These are phyloP conservation scores for Herpotrichia juniperi DNA, from an alignment of 2,329 filamentous ascomycete species.

Conservation along the genomic window DNA sequence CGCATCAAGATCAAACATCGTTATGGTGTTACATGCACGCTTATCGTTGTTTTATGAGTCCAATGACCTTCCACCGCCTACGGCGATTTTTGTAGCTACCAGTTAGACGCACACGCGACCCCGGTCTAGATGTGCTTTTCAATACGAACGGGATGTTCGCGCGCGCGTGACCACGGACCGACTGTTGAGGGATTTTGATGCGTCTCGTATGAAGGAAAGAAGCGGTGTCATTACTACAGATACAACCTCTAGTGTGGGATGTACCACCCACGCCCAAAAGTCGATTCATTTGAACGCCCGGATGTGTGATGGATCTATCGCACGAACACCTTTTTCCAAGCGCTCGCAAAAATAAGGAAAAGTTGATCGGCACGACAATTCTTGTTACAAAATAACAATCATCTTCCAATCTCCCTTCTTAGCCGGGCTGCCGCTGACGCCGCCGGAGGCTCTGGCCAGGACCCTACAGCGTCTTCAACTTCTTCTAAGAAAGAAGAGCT, in stretches of 20 bases:
- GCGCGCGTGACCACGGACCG: background rate
- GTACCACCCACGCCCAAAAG: background rate
- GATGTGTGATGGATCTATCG: slow-evolving; percentile 8
- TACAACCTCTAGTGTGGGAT: background rate
- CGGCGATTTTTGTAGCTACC: background rate
- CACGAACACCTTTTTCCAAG: slow-evolving; percentile 4
- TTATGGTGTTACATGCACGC: slow-evolving; percentile 1
- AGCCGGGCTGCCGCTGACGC: slow-evolving; percentile 65
- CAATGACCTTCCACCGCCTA: background rate
- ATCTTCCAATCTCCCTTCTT: slow-evolving; percentile 65
- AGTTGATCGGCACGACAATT: background rate
- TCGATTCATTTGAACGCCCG: background rate
- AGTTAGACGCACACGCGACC: background rate
- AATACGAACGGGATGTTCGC: background rate
- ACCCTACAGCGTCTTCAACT: slow-evolving; percentile 84
- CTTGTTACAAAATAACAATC: slow-evolving; percentile 31
- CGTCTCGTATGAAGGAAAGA: background rate
- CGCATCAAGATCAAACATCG: background rate
- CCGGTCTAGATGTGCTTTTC: slow-evolving; percentile 7
- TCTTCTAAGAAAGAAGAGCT: slow-evolving; percentile 87
- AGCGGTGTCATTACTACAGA: background rate
- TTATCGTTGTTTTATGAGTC: background rate
- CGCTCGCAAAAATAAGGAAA: background rate
- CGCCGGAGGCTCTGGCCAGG: slow-evolving; percentile 73
- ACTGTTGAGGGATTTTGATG: slow-evolving; percentile 2